These are phyloP conservation scores for Dothiorella sarmentorum DNA, from an alignment of 2,329 filamentous ascomycete species.

Conservation along the genomic window DNA sequence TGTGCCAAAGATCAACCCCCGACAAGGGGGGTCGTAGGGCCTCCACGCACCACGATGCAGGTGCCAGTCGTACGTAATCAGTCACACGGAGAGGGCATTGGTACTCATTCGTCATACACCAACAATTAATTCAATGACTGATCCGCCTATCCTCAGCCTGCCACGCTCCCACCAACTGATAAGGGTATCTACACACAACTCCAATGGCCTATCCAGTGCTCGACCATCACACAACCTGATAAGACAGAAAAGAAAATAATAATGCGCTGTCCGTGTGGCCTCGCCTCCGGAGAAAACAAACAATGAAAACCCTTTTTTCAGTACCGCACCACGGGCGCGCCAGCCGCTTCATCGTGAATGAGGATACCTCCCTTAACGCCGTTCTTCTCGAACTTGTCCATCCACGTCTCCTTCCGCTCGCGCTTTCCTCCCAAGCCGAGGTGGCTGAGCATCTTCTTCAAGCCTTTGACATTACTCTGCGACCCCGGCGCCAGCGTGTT, in stretches of 20 bases:
- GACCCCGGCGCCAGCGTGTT: slow-evolving; percentile 26
- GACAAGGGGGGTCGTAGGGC: slow-evolving; percentile 2
- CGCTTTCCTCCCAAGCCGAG: slow-evolving; percentile 26
- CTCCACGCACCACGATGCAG: not conserved
- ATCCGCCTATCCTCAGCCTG: too few relatives aligned
- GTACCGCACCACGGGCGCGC: slow-evolving; percentile 34
- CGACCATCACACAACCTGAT: not conserved
- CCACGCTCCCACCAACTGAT: slow-evolving; percentile 8
- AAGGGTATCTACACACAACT: slow-evolving; percentile 16
- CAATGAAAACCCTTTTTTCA: slow-evolving; percentile 19
- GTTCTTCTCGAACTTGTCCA: slow-evolving; percentile 40
- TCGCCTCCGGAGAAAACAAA: not conserved
- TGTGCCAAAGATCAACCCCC: not conserved
- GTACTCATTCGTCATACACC: not conserved
- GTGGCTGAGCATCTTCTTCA: slow-evolving; percentile 34
- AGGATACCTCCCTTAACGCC: slow-evolving; percentile 41
- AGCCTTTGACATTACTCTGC: not conserved
- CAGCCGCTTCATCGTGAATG: slow-evolving; percentile 29
- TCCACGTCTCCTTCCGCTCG: slow-evolving; percentile 39
- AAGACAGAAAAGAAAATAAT: not conserved
- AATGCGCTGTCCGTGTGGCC: not conserved
- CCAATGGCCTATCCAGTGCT: not conserved
- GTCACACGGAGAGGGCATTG: not conserved
- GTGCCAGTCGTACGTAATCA: not conserved
- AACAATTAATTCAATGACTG: not conserved